Conservation (phyloP, 2,329 filamentous ascomycete species). For the Trichoderma simmonsii region DNA sequence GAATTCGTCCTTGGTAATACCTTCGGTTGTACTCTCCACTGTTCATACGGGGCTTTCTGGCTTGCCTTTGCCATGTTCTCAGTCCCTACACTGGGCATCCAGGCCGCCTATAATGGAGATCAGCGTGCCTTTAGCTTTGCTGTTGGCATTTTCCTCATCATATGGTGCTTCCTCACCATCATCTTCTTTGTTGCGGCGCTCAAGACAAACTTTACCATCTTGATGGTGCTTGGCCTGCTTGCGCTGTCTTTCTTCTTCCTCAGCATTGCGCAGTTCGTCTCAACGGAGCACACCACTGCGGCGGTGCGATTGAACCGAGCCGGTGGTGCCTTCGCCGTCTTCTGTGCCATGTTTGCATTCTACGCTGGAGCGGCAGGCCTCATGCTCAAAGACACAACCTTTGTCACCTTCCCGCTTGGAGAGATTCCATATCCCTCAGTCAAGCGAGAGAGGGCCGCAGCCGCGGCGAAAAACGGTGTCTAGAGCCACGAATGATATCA, state of each 20-base stretch:
- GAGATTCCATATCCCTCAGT: constrained; percentile 26
- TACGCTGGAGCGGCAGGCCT: constrained; percentile 41
- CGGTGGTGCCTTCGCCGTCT: constrained; percentile 38
- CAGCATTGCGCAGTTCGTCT: constrained; percentile 53
- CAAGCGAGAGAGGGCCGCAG: not conserved
- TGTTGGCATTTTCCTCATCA: constrained; percentile 56
- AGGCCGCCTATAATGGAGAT: constrained; percentile 40
- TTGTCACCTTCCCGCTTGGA: constrained; percentile 40
- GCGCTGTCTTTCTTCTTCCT: constrained; percentile 58
- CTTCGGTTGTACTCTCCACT: constrained; percentile 59
- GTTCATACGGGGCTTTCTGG: constrained; percentile 62
- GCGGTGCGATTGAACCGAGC: constrained; percentile 45
- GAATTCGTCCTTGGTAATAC: constrained; percentile 56
- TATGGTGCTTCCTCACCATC: constrained; percentile 59
- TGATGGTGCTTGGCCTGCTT: constrained; percentile 56
- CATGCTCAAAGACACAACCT: constrained; percentile 42
- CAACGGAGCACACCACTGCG: constrained; percentile 33
- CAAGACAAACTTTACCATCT: constrained; percentile 56
- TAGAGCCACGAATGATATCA: not conserved
- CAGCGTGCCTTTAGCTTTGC: constrained; percentile 44
- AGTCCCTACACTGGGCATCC: constrained; percentile 50
- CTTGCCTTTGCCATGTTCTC: constrained; percentile 57
- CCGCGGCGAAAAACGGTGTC: not conserved
- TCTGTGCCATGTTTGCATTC: constrained; percentile 38
- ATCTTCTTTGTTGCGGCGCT: constrained; percentile 55